Evolutionary conservation across 805 yeast genomes (phyloP).

Genomic region (Candida michaelii): DNA sequence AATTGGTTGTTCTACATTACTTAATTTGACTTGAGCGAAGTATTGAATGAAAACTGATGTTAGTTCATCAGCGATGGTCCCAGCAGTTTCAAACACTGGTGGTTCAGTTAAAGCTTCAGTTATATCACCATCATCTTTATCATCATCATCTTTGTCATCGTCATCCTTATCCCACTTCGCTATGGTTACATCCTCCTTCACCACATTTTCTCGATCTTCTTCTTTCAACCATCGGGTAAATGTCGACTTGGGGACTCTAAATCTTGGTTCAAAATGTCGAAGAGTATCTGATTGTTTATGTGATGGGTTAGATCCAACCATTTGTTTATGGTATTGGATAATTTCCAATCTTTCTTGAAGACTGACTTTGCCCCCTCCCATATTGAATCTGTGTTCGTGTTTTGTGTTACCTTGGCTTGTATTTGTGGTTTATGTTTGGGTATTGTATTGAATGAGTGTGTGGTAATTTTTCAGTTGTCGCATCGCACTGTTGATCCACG

Average conservation of each 20-base stretch:
- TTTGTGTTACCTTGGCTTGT: neutral
- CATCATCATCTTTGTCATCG: neutral
- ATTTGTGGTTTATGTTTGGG: neutral
- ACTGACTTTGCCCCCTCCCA: neutral
- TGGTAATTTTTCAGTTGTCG: neutral
- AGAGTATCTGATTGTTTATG: conserved; percentile 23
- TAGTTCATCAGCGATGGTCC: neutral
- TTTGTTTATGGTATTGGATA: conserved; percentile 22
- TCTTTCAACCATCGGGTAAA: conserved; percentile 20
- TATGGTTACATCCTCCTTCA: neutral
- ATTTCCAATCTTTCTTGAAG: conserved; percentile 15
- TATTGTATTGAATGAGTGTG: neutral
- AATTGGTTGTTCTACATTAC: neutral
- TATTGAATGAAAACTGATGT: neutral
- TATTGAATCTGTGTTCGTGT: neutral
- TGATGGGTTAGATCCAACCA: conserved; percentile 16
- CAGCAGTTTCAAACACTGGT: too few relatives aligned
- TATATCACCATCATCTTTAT: too few relatives aligned
- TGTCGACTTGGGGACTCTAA: conserved; percentile 17
- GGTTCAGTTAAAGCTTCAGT: too few relatives aligned
- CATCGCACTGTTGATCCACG: neutral
- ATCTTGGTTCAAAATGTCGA: conserved; percentile 14
- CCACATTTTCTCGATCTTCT: neutral
- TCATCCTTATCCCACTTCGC: neutral
- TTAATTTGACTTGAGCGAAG: neutral